phyloP scores from a whole-genome alignment of 23 red algal genomes.

The Gracilaria gracilis region DNA sequence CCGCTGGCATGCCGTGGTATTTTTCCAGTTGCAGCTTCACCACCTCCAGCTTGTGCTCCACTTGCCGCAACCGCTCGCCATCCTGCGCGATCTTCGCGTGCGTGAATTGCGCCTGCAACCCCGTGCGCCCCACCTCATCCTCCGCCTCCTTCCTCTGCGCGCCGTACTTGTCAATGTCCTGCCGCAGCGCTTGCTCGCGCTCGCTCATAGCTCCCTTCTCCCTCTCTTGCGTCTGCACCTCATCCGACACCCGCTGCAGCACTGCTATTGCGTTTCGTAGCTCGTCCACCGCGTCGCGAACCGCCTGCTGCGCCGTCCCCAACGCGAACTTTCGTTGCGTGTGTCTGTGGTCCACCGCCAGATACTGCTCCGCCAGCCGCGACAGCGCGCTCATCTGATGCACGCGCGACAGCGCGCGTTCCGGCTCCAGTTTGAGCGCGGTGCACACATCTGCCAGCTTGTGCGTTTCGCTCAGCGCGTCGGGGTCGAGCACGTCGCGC shows the following conservation, averaged over 20 bases:
- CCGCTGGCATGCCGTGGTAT: slow-evolving; percentile 40
- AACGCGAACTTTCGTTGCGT: not conserved
- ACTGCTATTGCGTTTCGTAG: slow-evolving; percentile 3
- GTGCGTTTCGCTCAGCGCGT: slow-evolving; percentile 16
- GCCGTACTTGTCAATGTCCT: not conserved
- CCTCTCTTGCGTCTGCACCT: not conserved
- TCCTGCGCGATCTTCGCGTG: slow-evolving; percentile 13
- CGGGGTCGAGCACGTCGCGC: slow-evolving; percentile 11
- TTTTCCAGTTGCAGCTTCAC: slow-evolving; percentile 22
- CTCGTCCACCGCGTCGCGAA: slow-evolving; percentile 10
- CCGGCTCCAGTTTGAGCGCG: slow-evolving; percentile 11
- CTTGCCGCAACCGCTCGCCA: slow-evolving; percentile 8
- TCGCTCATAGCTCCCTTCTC: not conserved
- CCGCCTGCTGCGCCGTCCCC: slow-evolving; percentile 19
- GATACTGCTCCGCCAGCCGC: slow-evolving; percentile 12
- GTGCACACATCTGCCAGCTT: slow-evolving; percentile 5
- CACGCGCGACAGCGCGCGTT: not conserved
- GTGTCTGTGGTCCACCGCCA: not conserved
- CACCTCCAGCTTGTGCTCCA: slow-evolving; percentile 5
- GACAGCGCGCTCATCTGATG: not conserved
- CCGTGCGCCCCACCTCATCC: not conserved
- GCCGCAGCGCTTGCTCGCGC: not conserved
- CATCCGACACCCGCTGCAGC: not conserved
- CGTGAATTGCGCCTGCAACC: not conserved
- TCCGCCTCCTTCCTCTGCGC: not conserved